phyloP scores from a whole-genome alignment of 2,329 filamentous ascomycete species.

The Colletotrichum magnum region DNA sequence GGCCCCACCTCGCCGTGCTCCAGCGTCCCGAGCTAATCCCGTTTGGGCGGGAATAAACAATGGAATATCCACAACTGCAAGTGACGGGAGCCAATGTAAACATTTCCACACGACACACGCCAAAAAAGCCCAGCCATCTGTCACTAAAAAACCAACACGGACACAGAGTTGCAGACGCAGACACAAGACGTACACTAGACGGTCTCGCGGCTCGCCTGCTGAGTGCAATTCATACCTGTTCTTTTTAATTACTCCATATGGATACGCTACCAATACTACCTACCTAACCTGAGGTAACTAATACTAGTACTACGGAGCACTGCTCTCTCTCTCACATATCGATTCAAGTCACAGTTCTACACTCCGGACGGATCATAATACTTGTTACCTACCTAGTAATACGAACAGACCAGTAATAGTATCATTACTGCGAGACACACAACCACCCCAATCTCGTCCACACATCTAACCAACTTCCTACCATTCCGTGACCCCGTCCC shows the following conservation, averaged over 20 bases:
- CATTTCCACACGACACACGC: constrained; percentile 31
- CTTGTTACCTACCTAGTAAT: no score
- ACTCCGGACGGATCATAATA: no score
- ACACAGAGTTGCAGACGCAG: constrained; percentile 17
- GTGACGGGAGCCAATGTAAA: constrained; percentile 36
- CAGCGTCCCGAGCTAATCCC: constrained; percentile 16
- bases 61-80: constrained; percentile 31
- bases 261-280: no score
- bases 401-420: no score
- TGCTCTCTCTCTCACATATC: neutral
- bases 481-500: constrained; percentile 51
- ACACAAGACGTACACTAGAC: constrained; percentile 10
- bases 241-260: no score
- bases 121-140: neutral
- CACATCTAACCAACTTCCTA: constrained; percentile 48
- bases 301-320: no score
- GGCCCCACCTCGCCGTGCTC: constrained; percentile 4
- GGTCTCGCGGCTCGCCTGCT: no score
- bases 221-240: no score
- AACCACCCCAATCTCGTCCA: constrained; percentile 37
- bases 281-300: no score
- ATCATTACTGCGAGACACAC: constrained; percentile 3
- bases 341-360: no score
- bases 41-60: constrained; percentile 40
- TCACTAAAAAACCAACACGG: constrained; percentile 6